Base-by-base conservation (phyloP, 139 green algal genomes). In the Diplosphaera chodatii region DNA sequence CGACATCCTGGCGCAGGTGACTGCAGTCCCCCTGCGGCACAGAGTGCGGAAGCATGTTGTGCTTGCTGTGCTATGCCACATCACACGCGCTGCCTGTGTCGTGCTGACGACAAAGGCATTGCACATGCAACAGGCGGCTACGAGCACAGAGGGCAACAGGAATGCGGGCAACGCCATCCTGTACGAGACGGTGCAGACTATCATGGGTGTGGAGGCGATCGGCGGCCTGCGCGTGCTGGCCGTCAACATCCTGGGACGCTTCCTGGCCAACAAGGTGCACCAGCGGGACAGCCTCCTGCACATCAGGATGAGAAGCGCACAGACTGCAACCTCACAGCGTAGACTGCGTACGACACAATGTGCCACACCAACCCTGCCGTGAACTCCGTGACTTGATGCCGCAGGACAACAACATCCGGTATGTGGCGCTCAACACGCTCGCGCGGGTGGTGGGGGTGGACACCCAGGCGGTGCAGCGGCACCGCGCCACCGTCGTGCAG, bases 341-440 rank as follows among this genome's bases (percentile, higher is more conserved):
- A n/a, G n/a, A n/a, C n/a, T n/a, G n/a, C n/a, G n/a, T n/a, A n/a
- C n/a, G n/a, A n/a, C n/a, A n/a, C n/a, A n/a, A n/a, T n/a, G n/a
- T n/a, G n/a, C n/a, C n/a, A n/a, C n/a, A n/a, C n/a, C n/a, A n/a
- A n/a, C n/a, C n/a, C n/a, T n/a, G n/a, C n/a, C n/a, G n/a, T n/a
- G n/a, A n/a, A n/a, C n/a, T n/a, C n/a, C n/a, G n/a, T n/a, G n/a
- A n/a, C n/a, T n/a, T n/a, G 37, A 20, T 48, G 37, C 8, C 67
- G 71, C 63, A 72, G 63, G 91, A 96, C 81, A 95, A 96, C 87
- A 96, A 96, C 85, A 96, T 96, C 30, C 86, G 92, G 63, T 99
- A 99, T 79, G 95, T 99, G 70, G 94, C 95, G 32, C 87, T 99
- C 29, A 95, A 97, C 82, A 96, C 89, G 30, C 85, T 99, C 67